Base-by-base conservation (phyloP, 192 early-diverging fungal species). In the Geranomyces variabilis region DNA sequence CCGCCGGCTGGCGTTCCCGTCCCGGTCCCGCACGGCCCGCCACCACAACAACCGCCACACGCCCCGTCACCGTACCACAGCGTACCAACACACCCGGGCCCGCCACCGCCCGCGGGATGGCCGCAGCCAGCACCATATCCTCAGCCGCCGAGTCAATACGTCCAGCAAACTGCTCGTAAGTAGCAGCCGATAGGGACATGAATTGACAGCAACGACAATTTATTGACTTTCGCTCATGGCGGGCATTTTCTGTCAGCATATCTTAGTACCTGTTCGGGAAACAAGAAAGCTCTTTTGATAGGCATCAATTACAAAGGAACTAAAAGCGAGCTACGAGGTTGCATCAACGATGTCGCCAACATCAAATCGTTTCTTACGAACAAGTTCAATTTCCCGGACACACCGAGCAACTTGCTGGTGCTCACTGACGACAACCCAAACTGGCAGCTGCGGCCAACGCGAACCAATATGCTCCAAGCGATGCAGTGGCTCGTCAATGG, bases 261-360 rank as follows among this genome's bases (percentile, higher is more conserved):
- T 58, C 51, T 78, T 8, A 76, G 74, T 0, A 77, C 21, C 3
- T 75, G 73, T 43, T 64, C 63, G 2, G 79, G 79, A 15, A 65
- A 61, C 48, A 78, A 75, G 41, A 78, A 78, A 46, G 95, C 94
- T 10, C 79, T 98, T 24, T 83, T 98, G 45, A 90, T 98, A 67
- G 96, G 96, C 24, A 94, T 96, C 79, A 98, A 98, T 75, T 98
- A 98, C 79, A 80, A 83, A 55, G 82, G 84, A 28, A 80, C 85
- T 53, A 77, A 78, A 64, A 80, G 82, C 61, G 78, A 86, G 71
- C 86, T 84, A 17, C 55, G 34, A 53, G 80, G 80, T 71, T 85
- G 83, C 73, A 76, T 75, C 58, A 85, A 85, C 56, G 83, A 85
- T 67, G 83, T 83, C 47, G 21, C 66, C 45, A 84, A 89, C 67